Conservation (phyloP, 2,329 filamentous ascomycete species). For the Drechslerella dactyloides region DNA sequence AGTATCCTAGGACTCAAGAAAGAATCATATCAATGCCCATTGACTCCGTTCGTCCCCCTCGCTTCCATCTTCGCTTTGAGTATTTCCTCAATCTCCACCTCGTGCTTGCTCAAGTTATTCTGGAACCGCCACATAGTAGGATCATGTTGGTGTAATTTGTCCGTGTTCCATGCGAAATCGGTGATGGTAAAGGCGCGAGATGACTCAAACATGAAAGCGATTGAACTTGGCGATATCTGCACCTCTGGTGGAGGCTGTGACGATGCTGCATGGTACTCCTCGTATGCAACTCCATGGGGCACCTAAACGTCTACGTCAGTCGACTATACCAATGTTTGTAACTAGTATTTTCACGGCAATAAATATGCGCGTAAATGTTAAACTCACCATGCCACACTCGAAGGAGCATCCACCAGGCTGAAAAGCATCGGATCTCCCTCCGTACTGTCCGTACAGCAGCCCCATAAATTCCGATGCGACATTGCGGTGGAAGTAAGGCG, state of each 20-base stretch:
- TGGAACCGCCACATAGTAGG: conserved; percentile 63
- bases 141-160: conserved; percentile 65
- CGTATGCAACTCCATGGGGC: conserved; percentile 65
- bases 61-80: conserved; percentile 59
- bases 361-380: no score
- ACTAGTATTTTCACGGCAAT: no score
- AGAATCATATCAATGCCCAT: conserved; percentile 13
- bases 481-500: conserved; percentile 75
- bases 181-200: conserved; percentile 74
- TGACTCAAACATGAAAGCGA: conserved; percentile 74
- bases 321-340: no score
- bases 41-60: conserved; percentile 14
- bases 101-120: conserved; percentile 64
- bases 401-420: conserved; percentile 67
- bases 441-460: conserved; percentile 66
- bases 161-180: conserved; percentile 68
- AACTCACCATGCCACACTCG: conserved; percentile 55
- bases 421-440: conserved; percentile 65
- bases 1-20: background rate
- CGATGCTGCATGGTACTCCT: conserved; percentile 65
- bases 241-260: conserved; percentile 64
- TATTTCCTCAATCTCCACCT: conserved; percentile 61
- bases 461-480: conserved; percentile 72
- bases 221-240: conserved; percentile 68
- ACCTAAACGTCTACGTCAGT: conserved; percentile 57